Conservation (phyloP, 306 rosid genomes). For the Ziziphus jujuba region DNA sequence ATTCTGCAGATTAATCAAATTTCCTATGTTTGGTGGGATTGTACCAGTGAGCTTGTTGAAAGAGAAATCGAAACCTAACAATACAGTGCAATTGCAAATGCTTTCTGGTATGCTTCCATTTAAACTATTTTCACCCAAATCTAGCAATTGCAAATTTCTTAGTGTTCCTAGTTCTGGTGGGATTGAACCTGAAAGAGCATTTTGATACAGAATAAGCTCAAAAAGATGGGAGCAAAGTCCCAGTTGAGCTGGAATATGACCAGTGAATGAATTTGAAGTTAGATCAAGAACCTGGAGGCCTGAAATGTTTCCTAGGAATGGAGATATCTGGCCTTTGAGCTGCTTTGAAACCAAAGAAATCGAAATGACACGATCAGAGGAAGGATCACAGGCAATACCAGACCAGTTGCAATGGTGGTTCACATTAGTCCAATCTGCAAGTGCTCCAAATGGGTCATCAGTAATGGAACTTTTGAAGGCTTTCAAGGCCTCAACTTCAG, state of each 20-base stretch:
- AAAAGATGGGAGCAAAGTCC: slow-evolving; percentile 64
- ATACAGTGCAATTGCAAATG: slow-evolving; percentile 60
- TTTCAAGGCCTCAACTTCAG: slow-evolving; percentile 65
- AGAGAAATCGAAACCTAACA: slow-evolving; percentile 44
- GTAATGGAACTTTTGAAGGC: slow-evolving; percentile 59
- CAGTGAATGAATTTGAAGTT: slow-evolving; percentile 61
- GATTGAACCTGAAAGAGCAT: slow-evolving; percentile 61
- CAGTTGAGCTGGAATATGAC: slow-evolving; percentile 59
- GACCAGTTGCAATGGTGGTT: slow-evolving; percentile 72
- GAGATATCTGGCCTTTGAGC: slow-evolving; percentile 71
- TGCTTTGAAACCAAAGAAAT: slow-evolving; percentile 47
- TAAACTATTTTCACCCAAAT: slow-evolving; percentile 48
- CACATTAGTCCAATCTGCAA: slow-evolving; percentile 54
- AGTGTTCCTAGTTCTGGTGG: slow-evolving; percentile 65
- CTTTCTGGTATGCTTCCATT: slow-evolving; percentile 73
- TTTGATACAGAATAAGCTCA: slow-evolving; percentile 40
- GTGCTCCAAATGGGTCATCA: slow-evolving; percentile 49
- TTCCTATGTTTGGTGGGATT: slow-evolving; percentile 64
- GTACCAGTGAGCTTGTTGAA: slow-evolving; percentile 60
- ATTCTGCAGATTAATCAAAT: slow-evolving; percentile 39
- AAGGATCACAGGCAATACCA: slow-evolving; percentile 60
- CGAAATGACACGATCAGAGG: slow-evolving; percentile 48
- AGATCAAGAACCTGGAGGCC: slow-evolving; percentile 79
- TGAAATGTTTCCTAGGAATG: slow-evolving; percentile 75
- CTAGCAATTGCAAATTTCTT: slow-evolving; percentile 40